Conservation (phyloP, 169 alveolate species). For the Plasmodium billcollinsi region DNA sequence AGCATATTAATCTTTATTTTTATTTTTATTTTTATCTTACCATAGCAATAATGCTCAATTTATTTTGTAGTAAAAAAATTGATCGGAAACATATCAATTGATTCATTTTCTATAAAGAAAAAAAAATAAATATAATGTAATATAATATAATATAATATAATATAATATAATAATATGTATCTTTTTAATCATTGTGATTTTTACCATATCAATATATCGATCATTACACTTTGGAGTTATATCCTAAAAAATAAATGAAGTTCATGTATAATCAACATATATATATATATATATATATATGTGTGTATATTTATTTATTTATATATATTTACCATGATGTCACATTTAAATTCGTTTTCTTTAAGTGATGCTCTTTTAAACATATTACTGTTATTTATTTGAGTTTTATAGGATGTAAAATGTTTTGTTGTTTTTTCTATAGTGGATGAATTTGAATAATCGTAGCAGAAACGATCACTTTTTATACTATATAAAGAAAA, state of each 20-base stretch:
- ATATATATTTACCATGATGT: constrained; percentile 6
- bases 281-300: too few relatives aligned
- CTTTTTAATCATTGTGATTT: background rate
- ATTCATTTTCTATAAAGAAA: constrained; percentile 20
- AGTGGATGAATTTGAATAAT: constrained; percentile 2
- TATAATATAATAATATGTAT: too few relatives aligned
- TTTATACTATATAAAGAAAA: constrained; percentile 14
- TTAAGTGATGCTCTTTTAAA: constrained; percentile 11
- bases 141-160: too few relatives aligned
- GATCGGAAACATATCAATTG: background rate
- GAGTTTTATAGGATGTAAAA: background rate
- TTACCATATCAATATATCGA: constrained; percentile 18
- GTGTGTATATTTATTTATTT: background rate
- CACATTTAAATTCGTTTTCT: constrained; percentile 3
- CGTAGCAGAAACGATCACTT: constrained; percentile 31
- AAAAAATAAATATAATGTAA: background rate
- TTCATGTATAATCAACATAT: too few relatives aligned
- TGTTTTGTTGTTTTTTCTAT: constrained; percentile 1
- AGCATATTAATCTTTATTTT: background rate
- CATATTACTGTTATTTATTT: background rate
- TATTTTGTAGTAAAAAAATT: constrained; percentile 30
- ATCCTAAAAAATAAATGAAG: constrained; percentile 5
- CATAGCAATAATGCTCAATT: constrained; percentile 14
- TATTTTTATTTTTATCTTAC: constrained; percentile 1
- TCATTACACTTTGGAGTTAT: constrained; percentile 10